Evolutionary conservation across 495 filamentous ascomycete species (phyloP).

Genomic region (Neurospora sp.): DNA sequence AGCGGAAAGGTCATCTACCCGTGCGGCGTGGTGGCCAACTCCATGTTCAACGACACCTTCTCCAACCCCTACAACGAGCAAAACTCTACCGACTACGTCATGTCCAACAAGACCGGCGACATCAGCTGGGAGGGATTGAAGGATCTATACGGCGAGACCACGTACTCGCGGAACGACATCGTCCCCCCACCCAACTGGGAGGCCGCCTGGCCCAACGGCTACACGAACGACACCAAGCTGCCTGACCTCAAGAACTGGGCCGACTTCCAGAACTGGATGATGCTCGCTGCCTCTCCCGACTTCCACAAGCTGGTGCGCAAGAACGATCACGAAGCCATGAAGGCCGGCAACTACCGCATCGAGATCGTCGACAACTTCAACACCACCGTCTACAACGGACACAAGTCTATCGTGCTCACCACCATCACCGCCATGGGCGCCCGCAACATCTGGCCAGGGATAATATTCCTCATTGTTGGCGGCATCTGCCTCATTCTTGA

Average conservation of each 20-base stretch:
- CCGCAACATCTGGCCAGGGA: constrained; percentile 91
- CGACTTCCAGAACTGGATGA: constrained; percentile 96
- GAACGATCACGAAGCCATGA: constrained; percentile 64
- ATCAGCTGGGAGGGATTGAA: constrained; percentile 83
- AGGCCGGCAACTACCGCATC: constrained; percentile 53
- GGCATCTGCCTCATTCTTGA: constrained; percentile 87
- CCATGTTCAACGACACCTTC: constrained; percentile 94
- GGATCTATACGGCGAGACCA: constrained; percentile 58
- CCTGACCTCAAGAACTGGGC: constrained; percentile 63
- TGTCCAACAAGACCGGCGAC: constrained; percentile 53
- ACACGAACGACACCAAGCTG: constrained; percentile 50
- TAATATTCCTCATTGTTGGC: constrained; percentile 89
- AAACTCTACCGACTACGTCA: constrained; percentile 42
- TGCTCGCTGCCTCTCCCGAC: constrained; percentile 86
- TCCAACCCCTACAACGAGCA: constrained; percentile 43
- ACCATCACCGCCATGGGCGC: constrained; percentile 94
- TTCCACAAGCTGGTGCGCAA: constrained; percentile 85
- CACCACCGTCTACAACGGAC: constrained; percentile 74
- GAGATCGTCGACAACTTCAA: constrained; percentile 55
- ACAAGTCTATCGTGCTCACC: constrained; percentile 87
- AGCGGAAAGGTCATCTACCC: constrained; percentile 73
- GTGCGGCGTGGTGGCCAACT: constrained; percentile 94
- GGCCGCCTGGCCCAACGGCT: constrained; percentile 51
- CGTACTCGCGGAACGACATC: constrained; percentile 50
- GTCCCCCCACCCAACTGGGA: constrained; percentile 83